These are phyloP conservation scores for Lonicera japonica DNA, from an alignment of 129 eudicot species.

Conservation along the genomic window DNA sequence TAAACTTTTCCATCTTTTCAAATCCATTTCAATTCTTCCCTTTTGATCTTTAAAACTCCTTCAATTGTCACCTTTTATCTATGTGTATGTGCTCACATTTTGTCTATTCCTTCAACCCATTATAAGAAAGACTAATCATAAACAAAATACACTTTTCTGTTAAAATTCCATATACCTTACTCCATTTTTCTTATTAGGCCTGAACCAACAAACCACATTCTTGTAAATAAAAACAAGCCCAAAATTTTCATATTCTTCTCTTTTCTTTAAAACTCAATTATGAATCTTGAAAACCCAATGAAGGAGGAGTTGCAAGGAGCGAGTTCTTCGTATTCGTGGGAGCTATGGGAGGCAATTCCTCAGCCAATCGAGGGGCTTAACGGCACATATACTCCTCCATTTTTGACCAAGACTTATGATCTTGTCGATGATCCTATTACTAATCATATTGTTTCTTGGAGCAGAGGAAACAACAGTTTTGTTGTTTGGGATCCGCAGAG, in stretches of 20 bases:
- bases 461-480: constrained; percentile 67
- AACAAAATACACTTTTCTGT: not conserved
- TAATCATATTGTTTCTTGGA: constrained; percentile 62
- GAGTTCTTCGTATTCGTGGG: constrained; percentile 10
- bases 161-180: not conserved
- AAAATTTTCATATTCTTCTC: not conserved
- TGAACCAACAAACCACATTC: not conserved
- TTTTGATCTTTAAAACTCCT: not conserved
- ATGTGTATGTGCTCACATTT: too few species aligned
- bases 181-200: too few species aligned
- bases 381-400: constrained; percentile 72
- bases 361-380: constrained; percentile 69
- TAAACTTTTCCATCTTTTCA: not conserved
- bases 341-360: constrained; percentile 24
- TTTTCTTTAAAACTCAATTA: not conserved
- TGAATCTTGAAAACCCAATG: constrained; percentile 20
- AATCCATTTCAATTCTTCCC: not conserved
- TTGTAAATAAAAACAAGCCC: not conserved
- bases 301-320: constrained; percentile 18
- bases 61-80: too few species aligned
- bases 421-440: constrained; percentile 64
- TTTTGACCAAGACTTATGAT: constrained; percentile 70
- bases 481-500: constrained; percentile 85
- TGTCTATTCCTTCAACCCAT: not conserved
- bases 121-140: too few species aligned